Percentiles rank a stretch among this genome's conserved stretches.
Conservation (phyloP, 805 yeast genomes). For the Ogataea saltuana region DNA sequence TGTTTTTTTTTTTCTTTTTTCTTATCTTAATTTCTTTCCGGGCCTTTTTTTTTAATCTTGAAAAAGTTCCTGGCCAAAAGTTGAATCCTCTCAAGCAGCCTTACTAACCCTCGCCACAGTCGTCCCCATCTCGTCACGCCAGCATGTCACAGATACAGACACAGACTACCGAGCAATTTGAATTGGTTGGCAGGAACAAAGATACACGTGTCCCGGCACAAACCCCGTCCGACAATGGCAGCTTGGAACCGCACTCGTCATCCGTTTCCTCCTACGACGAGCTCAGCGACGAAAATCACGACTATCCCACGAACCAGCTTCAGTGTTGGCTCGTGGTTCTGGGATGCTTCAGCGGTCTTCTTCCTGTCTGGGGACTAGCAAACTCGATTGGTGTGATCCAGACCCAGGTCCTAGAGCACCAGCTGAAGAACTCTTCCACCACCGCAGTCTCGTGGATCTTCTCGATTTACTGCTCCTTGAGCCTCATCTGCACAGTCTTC, state of each 20-base stretch:
- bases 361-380: conserved; percentile 51
- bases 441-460: conserved; percentile 66
- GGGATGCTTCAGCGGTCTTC: conserved; percentile 43
- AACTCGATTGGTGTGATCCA: conserved; percentile 64
- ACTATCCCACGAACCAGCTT: conserved; percentile 42
- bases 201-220: too few relatives aligned
- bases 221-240: too few relatives aligned
- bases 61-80: too few relatives aligned
- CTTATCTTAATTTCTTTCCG: neutral
- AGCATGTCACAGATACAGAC: too few relatives aligned
- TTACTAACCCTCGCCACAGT: too few relatives aligned
- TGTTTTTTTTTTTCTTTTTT: too few relatives aligned
- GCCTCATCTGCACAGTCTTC: conserved; percentile 40
- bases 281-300: conserved; percentile 4
- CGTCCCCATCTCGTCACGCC: too few relatives aligned
- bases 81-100: neutral
- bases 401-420: conserved; percentile 59
- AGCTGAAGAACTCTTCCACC: conserved; percentile 44
- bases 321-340: conserved; percentile 41
- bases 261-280: too few relatives aligned
- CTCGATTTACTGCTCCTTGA: conserved; percentile 51
- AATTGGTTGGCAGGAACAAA: too few relatives aligned
- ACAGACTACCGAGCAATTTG: too few relatives aligned
- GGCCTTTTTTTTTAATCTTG: too few relatives aligned
- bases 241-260: too few relatives aligned